Conservation (phyloP, 148 eudicot genomes). For the Persicaria maculosa region DNA sequence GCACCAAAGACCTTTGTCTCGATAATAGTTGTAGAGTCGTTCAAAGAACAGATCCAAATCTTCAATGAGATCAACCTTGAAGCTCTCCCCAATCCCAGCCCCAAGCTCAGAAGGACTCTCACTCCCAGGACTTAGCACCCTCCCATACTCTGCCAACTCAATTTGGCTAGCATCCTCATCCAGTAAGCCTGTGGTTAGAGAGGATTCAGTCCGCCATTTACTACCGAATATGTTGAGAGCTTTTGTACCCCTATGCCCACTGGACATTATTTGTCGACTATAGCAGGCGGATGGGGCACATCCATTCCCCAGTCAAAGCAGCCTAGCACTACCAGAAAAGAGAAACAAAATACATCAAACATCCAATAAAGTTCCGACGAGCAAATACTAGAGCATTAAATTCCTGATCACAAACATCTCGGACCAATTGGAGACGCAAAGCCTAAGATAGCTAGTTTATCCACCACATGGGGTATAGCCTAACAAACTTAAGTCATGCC, state of each 20-base stretch:
- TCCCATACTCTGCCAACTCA: constrained; percentile 70
- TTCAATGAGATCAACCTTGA: constrained; percentile 68
- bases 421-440: neutral
- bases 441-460: neutral
- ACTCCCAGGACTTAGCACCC: constrained; percentile 78
- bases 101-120: constrained; percentile 90
- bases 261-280: constrained; percentile 68
- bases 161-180: constrained; percentile 55
- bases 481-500: neutral
- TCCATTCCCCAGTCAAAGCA: constrained; percentile 52
- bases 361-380: neutral
- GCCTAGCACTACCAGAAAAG: neutral
- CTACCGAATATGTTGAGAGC: constrained; percentile 58
- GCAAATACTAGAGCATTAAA: too few relatives aligned
- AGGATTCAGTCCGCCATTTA: constrained; percentile 51
- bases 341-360: constrained; percentile 3
- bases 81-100: constrained; percentile 43
- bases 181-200: constrained; percentile 53
- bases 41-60: constrained; percentile 92
- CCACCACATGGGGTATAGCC: neutral
- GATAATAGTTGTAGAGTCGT: constrained; percentile 81
- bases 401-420: neutral
- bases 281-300: constrained; percentile 40
- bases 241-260: constrained; percentile 64
- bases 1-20: constrained; percentile 99